Conservation (phyloP, 306 rosid species). For the Dalbergia oliveri region DNA sequence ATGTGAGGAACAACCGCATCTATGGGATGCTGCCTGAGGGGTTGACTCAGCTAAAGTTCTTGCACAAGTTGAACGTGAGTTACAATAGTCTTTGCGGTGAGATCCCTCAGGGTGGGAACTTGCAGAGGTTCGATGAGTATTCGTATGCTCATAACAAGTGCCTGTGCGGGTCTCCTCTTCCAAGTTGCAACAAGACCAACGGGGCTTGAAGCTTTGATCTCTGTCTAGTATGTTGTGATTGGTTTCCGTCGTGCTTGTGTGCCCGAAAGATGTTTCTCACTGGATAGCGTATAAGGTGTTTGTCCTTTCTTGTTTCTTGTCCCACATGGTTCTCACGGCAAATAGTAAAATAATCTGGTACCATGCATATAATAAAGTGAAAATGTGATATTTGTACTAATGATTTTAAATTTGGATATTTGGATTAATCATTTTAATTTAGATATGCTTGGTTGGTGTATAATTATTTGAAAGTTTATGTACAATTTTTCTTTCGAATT, state of each 20-base stretch:
- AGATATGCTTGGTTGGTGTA: too few relatives aligned
- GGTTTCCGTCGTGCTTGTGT: too few relatives aligned
- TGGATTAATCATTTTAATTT: too few relatives aligned
- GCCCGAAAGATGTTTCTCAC: background rate
- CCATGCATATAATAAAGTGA: background rate
- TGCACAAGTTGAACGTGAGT: conserved; percentile 43
- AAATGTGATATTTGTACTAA: too few relatives aligned
- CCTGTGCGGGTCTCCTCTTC: conserved; percentile 48
- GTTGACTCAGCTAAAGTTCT: conserved; percentile 16
- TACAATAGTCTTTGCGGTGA: conserved; percentile 43
- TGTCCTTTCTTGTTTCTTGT: background rate
- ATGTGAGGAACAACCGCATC: conserved; percentile 39
- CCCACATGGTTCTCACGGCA: background rate
- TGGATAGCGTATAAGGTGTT: background rate
- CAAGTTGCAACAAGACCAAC: background rate
- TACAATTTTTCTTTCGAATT: too few relatives aligned
- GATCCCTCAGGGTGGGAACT: conserved; percentile 45
- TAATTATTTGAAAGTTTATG: too few relatives aligned
- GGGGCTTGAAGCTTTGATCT: background rate
- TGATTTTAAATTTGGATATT: too few relatives aligned
- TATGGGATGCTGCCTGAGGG: conserved; percentile 41
- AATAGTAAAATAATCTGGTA: too few relatives aligned
- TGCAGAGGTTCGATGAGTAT: conserved; percentile 38
- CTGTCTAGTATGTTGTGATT: background rate
- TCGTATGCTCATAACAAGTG: conserved; percentile 40